Base-by-base conservation (phyloP, 2,329 filamentous ascomycete species). In the Zasmidium angulare region DNA sequence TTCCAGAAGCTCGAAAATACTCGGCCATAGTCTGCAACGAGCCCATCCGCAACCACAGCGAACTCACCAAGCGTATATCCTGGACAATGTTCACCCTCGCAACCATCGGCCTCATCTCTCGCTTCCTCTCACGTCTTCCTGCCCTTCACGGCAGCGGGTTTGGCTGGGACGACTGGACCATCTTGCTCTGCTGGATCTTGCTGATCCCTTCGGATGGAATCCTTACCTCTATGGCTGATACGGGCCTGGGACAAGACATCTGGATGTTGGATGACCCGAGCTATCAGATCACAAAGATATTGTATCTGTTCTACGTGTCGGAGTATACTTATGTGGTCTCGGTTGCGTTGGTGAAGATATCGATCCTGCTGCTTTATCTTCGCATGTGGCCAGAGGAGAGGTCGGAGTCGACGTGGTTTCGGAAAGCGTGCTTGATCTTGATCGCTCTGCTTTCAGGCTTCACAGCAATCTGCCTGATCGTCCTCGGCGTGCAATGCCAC, bases 311-410 rank as follows among this genome's bases (percentile, higher is more conserved):
- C 52, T 65, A 57, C 47, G 52, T 65, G 14, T 61, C 56, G 6
- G 63, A 65, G 31, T 63, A 57, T 46, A 56, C 56, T 6, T 65
- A 65, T 46, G 47, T 62, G 2, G 49, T 63, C 29, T 50, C 59
- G 23, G 49, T 63, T 11, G 52, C 59, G 10, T 46, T 50, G 17
- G 61, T 52, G 24, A 65, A 65, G 49, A 54, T 63, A 14, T 61
- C 63, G 1, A 61, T 65, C 17, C 43, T 65, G 14, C 55, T 63
- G 2, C 60, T 65, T 1, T 65, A 65, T 21, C 56, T 65, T n/a
- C 63, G 63, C 26, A 65, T 65, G 61, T 65, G 63, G 63, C 63
- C 63, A 10, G 51, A 60, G 2, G 56, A 52, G 2, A 51, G 59
- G 54, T 24, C 53, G 2, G 50, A 49, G 12, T 58, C 56, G 11